Evolutionary conservation across 2,329 filamentous ascomycete species (phyloP), one percentile per base, ranked within the genome.

Genomic region (Epichloe glyceriae): DNA sequence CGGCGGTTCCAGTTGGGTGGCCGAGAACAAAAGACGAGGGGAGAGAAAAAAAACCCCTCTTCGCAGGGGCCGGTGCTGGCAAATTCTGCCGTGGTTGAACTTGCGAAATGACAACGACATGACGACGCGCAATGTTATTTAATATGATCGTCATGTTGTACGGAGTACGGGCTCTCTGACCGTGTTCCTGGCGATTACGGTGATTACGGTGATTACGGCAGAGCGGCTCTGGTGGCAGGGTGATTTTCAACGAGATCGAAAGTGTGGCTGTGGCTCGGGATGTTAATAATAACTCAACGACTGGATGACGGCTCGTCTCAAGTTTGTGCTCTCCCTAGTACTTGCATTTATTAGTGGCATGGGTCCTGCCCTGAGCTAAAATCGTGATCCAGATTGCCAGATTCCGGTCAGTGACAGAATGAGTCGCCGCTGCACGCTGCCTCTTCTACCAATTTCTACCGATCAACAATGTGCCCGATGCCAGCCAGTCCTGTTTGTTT

Each of bases 231-330:
- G 6, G 22, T n/a, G 17, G 15, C 22, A 30, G 22, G 41, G 22
- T 26, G 26, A 43, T 30, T 30, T 43, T 11, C 26, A 30, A 30
- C 26, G 8, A 11, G 26, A 30, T 30, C 8, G 26, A 10, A 30
- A 30, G 8, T 30, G 26, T 30, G 26, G 26, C 39, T 46, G 39
- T 50, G 48, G 42, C 42, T 40, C 52, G 52, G 44, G 50, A 49
- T 37, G 50, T 11, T 2, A 22, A 22, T 6, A 22, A 22, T 7
- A 7, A n/a, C n/a, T n/a, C n/a, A n/a, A 52, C 57, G 62, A 64
- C 67, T 67, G 64, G 64, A 56, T 54, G 47, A 42, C 53, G 52
- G 54, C 50, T 57, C 60, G 65, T 67, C 65, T 67, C 65, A 65
- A 57, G 35, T 51, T 60, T 57, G 52, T 56, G 33, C 17, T 10